Evolutionary conservation across 2,329 filamentous ascomycete species (phyloP), one percentile per base, ranked within the genome.

Genomic region (Penicillium sumatraense): DNA sequence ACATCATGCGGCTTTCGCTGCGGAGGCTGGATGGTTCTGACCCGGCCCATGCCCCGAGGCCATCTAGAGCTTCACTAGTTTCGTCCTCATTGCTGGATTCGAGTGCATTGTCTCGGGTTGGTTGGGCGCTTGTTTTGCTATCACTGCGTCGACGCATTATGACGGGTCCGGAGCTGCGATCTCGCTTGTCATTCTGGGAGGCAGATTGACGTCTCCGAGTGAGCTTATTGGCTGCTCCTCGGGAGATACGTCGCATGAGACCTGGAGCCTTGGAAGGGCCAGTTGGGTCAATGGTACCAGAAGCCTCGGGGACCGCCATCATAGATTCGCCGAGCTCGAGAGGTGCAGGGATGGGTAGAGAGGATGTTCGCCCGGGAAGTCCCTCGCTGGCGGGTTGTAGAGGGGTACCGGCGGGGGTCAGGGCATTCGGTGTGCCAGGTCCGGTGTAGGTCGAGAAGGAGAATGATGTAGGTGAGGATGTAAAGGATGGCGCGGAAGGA

Each of bases 61-160:
- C 64, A 47, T 81, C 79, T 38, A 81, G 71, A 1, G 74, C 73
- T 56, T 83, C 80, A 48, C 81, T 78, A 42, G 60, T 63, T 42
- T 72, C 69, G 36, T 72, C 70, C 24, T 75, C 72, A 38, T 72
- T 70, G 59, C 72, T 73, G 3, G 72, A 75, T 23, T 75, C 73
- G n/a, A 74, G 57, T 31, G 79, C 78, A 50, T 75, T 78, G 38
- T 75, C 72, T 35, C 69, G 67, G 53, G 81, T 81, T 31, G 82
- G 77, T 9, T 86, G 84, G 7, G 82, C 81, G 6, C 88, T 88
- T 61, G 86, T 90, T 73, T 90, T 95, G 78, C 93, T 96, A 73
- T 96, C 92, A 73, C 93, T 97, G 62, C 93, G 87, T 54, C 91
- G 84, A 59, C 93, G 87, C 74, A 96, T 86, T 49, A 96, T 89